Conservation (phyloP, 2,329 filamentous ascomycete genomes). For the Gnomoniopsis smithogilvyi region DNA sequence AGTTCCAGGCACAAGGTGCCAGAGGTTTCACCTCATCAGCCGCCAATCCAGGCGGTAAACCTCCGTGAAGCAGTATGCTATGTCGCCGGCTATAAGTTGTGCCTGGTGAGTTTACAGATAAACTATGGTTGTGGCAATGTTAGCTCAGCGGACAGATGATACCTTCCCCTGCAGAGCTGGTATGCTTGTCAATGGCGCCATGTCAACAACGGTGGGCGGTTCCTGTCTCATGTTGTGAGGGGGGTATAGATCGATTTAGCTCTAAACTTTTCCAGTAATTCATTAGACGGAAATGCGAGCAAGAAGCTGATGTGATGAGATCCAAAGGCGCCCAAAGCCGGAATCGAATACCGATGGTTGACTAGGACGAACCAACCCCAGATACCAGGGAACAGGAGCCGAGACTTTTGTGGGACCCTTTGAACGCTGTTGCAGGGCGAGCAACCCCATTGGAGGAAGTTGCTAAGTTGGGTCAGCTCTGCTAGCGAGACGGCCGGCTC, state of each 20-base stretch:
- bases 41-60: slow-evolving; percentile 37
- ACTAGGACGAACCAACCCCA: slow-evolving; percentile 4
- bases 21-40: slow-evolving; percentile 27
- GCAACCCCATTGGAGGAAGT: background rate
- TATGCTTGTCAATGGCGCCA: slow-evolving; percentile 3
- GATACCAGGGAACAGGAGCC: slow-evolving; percentile 10
- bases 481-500: slow-evolving; percentile 8
- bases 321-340: background rate
- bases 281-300: background rate
- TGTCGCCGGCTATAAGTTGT: slow-evolving; percentile 20
- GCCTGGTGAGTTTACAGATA: background rate
- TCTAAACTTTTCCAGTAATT: background rate
- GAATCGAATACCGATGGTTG: background rate
- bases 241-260: background rate
- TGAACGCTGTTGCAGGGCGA: background rate
- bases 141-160: background rate
- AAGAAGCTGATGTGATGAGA: background rate
- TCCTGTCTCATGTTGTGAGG: slow-evolving; percentile 19
- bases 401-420: slow-evolving; percentile 9
- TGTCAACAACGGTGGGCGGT: background rate
- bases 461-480: background rate
- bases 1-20: background rate
- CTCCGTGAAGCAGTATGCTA: slow-evolving; percentile 17
- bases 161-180: background rate
- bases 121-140: slow-evolving; percentile 18